These are phyloP conservation scores for Ceratocystis colombiana DNA, from an alignment of 2,329 filamentous ascomycete species.

Conservation along the genomic window DNA sequence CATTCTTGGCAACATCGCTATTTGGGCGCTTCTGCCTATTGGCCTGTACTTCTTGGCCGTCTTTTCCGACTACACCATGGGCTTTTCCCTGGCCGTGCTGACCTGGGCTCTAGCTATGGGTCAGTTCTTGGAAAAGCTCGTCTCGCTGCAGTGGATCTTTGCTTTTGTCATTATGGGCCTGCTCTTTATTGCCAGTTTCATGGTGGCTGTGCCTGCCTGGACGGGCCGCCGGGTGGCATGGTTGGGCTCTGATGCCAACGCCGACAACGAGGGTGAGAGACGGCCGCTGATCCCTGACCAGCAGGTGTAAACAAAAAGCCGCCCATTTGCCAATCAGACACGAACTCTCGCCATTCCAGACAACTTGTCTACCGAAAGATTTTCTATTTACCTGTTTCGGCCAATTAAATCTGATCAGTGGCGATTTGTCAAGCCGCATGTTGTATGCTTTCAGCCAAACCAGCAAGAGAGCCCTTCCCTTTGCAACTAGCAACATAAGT, in stretches of 20 bases:
- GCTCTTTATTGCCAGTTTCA: conserved; percentile 58
- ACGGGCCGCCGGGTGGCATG: conserved; percentile 47
- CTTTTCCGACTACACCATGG: conserved; percentile 69
- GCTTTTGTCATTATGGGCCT: conserved; percentile 71
- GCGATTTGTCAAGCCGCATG: neutral
- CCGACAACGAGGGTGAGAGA: conserved; percentile 44
- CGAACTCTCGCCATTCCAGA: neutral
- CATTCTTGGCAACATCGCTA: conserved; percentile 75
- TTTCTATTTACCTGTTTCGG: neutral
- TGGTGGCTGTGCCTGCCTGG: conserved; percentile 54
- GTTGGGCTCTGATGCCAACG: conserved; percentile 12
- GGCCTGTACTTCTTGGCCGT: conserved; percentile 64
- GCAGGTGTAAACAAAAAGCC: conserved; percentile 9
- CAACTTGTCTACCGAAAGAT: neutral
- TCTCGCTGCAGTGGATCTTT: conserved; percentile 88
- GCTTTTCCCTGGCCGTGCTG: conserved; percentile 66
- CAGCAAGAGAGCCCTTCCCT: neutral
- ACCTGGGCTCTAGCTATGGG: conserved; percentile 64
- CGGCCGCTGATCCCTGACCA: conserved; percentile 50
- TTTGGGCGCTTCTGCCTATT: conserved; percentile 72
- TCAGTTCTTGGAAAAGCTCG: conserved; percentile 61
- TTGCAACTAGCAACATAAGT: neutral
- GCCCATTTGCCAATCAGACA: conserved; percentile 9
- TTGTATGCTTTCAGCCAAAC: neutral
- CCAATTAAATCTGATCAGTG: conserved; percentile 1